Conservation (phyloP, 108 stramenopile genomes). For the Asterionellopsis glacialis region DNA sequence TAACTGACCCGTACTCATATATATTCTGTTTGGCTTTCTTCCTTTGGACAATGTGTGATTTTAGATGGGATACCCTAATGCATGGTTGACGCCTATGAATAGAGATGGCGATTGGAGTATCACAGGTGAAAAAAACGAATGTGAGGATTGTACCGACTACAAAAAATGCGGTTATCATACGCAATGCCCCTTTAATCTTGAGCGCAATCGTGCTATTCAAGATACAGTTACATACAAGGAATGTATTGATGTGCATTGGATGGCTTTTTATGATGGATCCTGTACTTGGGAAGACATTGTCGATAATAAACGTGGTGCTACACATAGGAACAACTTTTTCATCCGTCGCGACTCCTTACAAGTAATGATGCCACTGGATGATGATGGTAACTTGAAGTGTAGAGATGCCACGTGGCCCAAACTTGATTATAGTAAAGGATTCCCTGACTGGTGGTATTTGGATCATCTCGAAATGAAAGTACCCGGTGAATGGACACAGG, state of each 20-base stretch:
- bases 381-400: constrained; percentile 30
- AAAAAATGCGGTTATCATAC: constrained; percentile 31
- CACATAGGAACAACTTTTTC: constrained; percentile 10
- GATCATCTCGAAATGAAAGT: constrained; percentile 52
- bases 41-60: neutral
- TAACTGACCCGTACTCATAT: neutral
- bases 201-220: constrained; percentile 18
- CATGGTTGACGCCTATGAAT: too few relatives aligned
- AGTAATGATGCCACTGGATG: constrained; percentile 17
- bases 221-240: constrained; percentile 19
- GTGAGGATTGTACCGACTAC: too few relatives aligned
- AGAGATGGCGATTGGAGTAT: too few relatives aligned
- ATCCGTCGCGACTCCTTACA: constrained; percentile 28
- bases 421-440: constrained; percentile 42
- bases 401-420: constrained; percentile 12
- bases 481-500: constrained; percentile 51
- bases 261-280: constrained; percentile 29
- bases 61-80: too few relatives aligned
- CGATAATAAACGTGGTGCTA: neutral
- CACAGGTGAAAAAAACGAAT: too few relatives aligned
- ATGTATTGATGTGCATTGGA: constrained; percentile 38
- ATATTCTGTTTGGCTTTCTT: neutral
- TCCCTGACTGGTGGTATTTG: constrained; percentile 34
- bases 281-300: constrained; percentile 39
- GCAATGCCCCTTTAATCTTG: constrained; percentile 38